Percentiles rank a stretch among this genome's conserved stretches.
Evolutionary conservation across 78 protist species (phyloP).

Genomic region (Dictyostelium intermedium): DNA sequence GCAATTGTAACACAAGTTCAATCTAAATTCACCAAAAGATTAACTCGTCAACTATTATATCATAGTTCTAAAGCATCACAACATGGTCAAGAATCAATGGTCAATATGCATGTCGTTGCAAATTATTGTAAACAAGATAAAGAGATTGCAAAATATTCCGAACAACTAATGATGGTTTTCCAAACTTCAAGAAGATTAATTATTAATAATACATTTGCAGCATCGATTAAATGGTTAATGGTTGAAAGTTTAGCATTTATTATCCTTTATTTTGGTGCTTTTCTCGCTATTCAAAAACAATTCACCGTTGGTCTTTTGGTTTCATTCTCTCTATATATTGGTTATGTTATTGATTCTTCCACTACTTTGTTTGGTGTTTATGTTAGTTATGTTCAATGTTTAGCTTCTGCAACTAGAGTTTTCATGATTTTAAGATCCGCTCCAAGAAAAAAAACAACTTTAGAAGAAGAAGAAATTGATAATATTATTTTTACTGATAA

Average conservation of each 20-base stretch:
- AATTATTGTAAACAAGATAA: slow-evolving; percentile 58
- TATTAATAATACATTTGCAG: slow-evolving; percentile 38
- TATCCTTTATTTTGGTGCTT: slow-evolving; percentile 72
- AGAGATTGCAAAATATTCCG: slow-evolving; percentile 1
- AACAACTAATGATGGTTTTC: background rate
- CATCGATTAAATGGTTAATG: slow-evolving; percentile 64
- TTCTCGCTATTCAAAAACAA: slow-evolving; percentile 13
- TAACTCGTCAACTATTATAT: slow-evolving; percentile 36
- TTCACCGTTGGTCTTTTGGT: slow-evolving; percentile 65
- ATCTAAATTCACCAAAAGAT: slow-evolving; percentile 37
- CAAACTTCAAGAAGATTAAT: slow-evolving; percentile 31
- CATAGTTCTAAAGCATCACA: slow-evolving; percentile 29
- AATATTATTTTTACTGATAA: background rate
- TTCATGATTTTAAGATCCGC: slow-evolving; percentile 64
- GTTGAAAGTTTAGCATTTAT: slow-evolving; percentile 55
- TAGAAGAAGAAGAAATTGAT: slow-evolving; percentile 1
- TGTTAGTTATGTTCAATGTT: slow-evolving; percentile 48
- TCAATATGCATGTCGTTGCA: slow-evolving; percentile 55
- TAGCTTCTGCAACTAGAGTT: slow-evolving; percentile 57
- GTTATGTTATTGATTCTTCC: slow-evolving; percentile 67
- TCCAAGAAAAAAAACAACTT: slow-evolving; percentile 36
- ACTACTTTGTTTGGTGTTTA: slow-evolving; percentile 48
- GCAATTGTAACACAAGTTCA: slow-evolving; percentile 53
- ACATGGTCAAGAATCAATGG: slow-evolving; percentile 50
- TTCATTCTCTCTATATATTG: slow-evolving; percentile 48